Percentiles rank a stretch among this genome's conserved stretches.
phyloP scores from a whole-genome alignment of 108 stramenopile genomes.

The Aurantiochytrium sp. region DNA sequence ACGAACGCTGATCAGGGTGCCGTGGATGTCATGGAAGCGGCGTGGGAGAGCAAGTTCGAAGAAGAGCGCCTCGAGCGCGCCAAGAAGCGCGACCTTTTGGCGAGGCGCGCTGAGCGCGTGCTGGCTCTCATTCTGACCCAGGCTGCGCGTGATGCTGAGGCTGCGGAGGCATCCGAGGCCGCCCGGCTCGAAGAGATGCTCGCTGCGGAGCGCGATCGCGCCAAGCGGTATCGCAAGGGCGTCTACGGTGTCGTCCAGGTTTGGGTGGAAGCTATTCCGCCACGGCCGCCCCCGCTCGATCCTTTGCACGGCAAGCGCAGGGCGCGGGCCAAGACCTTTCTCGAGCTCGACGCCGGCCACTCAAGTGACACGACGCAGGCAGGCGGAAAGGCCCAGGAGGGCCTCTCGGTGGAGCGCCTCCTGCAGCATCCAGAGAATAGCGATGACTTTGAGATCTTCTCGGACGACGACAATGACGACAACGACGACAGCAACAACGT shows the following conservation, averaged over 20 bases:
- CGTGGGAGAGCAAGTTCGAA: background rate
- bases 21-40: background rate
- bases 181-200: background rate
- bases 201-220: background rate
- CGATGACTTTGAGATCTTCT: background rate
- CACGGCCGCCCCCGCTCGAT: background rate
- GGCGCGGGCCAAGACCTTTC: background rate
- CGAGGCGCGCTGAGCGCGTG: background rate
- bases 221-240: background rate
- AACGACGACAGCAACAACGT: background rate
- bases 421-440: background rate
- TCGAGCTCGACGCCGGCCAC: background rate
- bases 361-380: background rate
- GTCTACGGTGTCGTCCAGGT: background rate
- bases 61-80: background rate
- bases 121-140: background rate
- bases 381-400: background rate
- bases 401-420: background rate
- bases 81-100: background rate
- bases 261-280: background rate
- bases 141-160: background rate
- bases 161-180: background rate
- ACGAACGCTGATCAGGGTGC: background rate
- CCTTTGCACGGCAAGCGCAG: background rate
- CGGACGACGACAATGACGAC: background rate